Conservation (phyloP, 768 basidiomycete species). For the Pulveroboletus sp. region DNA sequence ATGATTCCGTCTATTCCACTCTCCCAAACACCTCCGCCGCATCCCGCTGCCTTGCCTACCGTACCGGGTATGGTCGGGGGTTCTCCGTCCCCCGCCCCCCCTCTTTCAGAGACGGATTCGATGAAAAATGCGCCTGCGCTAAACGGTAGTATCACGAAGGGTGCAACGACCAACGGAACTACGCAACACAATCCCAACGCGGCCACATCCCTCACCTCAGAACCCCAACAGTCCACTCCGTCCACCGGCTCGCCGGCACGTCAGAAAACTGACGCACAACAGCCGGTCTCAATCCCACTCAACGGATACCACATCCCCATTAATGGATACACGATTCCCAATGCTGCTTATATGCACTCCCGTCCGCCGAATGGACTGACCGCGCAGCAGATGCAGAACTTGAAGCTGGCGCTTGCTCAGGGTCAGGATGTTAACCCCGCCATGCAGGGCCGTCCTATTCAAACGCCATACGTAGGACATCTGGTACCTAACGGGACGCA, state of each 20-base stretch:
- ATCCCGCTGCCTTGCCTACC: slow-evolving; percentile 24
- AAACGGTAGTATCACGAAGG: slow-evolving; percentile 26
- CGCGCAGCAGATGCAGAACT: slow-evolving; percentile 55
- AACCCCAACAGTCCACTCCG: slow-evolving; percentile 23
- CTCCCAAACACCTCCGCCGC: slow-evolving; percentile 35
- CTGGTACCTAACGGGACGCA: slow-evolving; percentile 26
- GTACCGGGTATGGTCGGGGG: slow-evolving; percentile 31
- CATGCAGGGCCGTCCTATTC: slow-evolving; percentile 36
- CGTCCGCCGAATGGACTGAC: slow-evolving; percentile 42
- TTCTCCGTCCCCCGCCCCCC: slow-evolving; percentile 32
- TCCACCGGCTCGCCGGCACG: slow-evolving; percentile 38
- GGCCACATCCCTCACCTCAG: slow-evolving; percentile 9
- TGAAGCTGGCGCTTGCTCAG: slow-evolving; percentile 53
- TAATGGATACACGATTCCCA: slow-evolving; percentile 37
- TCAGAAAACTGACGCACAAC: slow-evolving; percentile 48
- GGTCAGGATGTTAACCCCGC: slow-evolving; percentile 37
- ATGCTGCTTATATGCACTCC: slow-evolving; percentile 32
- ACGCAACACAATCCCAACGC: slow-evolving; percentile 23
- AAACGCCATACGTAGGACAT: slow-evolving; percentile 29
- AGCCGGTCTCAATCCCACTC: slow-evolving; percentile 35
- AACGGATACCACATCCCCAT: slow-evolving; percentile 50
- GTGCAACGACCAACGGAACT: slow-evolving; percentile 27
- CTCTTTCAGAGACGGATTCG: slow-evolving; percentile 43
- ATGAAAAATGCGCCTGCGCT: slow-evolving; percentile 15
- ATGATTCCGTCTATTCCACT: slow-evolving; percentile 30